Conservation (phyloP, 1,284 basidiomycete genomes). For the Ustilago nuda region DNA sequence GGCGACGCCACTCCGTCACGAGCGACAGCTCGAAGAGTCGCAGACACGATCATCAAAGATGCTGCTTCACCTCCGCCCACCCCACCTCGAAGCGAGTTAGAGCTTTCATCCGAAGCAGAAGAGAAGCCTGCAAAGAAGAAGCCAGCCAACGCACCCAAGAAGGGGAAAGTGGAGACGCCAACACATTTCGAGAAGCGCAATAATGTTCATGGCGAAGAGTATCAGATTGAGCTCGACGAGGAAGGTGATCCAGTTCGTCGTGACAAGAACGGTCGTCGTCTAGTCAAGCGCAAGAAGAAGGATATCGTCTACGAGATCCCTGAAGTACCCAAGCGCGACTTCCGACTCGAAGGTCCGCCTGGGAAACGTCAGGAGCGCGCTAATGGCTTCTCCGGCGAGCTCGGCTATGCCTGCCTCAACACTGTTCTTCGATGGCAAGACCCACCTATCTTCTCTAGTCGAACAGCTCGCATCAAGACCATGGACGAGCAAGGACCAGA, state of each 20-base stretch:
- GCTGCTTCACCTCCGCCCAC: conserved; percentile 26
- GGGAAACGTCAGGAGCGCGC: conserved; percentile 37
- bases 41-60: conserved; percentile 21
- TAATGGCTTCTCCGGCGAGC: conserved; percentile 45
- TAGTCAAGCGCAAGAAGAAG: conserved; percentile 73
- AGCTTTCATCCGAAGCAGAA: conserved; percentile 20
- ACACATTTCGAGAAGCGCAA: conserved; percentile 41
- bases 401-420: conserved; percentile 84
- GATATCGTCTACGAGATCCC: conserved; percentile 79
- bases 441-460: conserved; percentile 80
- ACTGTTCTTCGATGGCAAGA: conserved; percentile 80
- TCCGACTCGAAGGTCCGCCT: conserved; percentile 50
- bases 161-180: conserved; percentile 33
- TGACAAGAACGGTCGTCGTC: conserved; percentile 70
- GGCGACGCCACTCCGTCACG: not conserved
- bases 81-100: conserved; percentile 26
- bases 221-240: conserved; percentile 50
- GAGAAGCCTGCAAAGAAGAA: conserved; percentile 23
- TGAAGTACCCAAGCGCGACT: conserved; percentile 67
- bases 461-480: conserved; percentile 81
- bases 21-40: conserved; percentile 25
- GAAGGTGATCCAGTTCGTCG: conserved; percentile 63
- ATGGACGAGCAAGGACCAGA: conserved; percentile 84
- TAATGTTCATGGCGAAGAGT: conserved; percentile 50
- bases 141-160: conserved; percentile 28